phyloP scores from a whole-genome alignment of 306 rosid species.

The Quercus mongolica region DNA sequence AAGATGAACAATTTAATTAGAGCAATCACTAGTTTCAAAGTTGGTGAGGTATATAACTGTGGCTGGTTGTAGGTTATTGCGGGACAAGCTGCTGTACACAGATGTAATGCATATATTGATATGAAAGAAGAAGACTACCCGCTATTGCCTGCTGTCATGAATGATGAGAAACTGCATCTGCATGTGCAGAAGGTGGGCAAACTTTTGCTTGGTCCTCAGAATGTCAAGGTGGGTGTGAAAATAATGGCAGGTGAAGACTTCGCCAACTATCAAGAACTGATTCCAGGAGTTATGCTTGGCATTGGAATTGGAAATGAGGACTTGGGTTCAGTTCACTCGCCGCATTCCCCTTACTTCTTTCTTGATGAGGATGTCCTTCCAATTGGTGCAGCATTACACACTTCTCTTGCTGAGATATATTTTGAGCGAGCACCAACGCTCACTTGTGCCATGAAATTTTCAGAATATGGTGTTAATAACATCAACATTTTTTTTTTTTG shows the following conservation, averaged over 20 bases:
- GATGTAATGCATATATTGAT: conserved; percentile 50
- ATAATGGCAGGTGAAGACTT: conserved; percentile 72
- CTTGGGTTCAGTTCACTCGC: conserved; percentile 60
- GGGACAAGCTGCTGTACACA: conserved; percentile 62
- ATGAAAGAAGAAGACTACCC: conserved; percentile 26
- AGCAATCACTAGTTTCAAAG: neutral
- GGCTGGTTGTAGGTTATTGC: conserved; percentile 51
- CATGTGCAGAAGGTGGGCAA: conserved; percentile 54
- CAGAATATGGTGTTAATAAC: neutral
- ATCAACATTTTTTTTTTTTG: no score
- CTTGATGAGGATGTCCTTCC: conserved; percentile 72
- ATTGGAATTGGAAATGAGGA: conserved; percentile 66
- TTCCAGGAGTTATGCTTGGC: conserved; percentile 49
- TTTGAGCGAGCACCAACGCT: conserved; percentile 31
- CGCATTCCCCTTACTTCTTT: conserved; percentile 68
- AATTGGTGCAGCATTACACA: conserved; percentile 53
- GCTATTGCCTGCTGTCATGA: conserved; percentile 32
- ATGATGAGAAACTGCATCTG: conserved; percentile 51
- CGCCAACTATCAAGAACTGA: conserved; percentile 54
- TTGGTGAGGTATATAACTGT: neutral
- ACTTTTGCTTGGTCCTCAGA: conserved; percentile 55
- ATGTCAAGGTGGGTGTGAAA: conserved; percentile 41
- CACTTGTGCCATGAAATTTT: neutral
- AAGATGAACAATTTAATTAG: neutral
- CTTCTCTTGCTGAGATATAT: conserved; percentile 58